These are phyloP conservation scores for Tricharina praecox DNA, from an alignment of 495 filamentous ascomycete genomes.

Conservation along the genomic window DNA sequence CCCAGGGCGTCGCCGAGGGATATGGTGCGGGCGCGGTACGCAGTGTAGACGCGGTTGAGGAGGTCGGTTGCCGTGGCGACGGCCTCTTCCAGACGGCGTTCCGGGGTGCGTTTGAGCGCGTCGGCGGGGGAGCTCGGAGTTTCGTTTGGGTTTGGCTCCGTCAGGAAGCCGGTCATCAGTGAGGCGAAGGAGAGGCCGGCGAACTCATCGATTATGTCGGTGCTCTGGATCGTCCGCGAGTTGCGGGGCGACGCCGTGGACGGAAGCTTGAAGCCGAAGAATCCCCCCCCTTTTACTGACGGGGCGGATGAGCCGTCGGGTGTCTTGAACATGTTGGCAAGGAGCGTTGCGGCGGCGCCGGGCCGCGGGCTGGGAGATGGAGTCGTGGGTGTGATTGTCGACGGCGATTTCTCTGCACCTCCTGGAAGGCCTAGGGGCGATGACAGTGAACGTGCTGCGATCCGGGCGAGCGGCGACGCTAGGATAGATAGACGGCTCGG, in stretches of 20 bases:
- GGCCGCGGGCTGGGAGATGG: slow-evolving; percentile 14
- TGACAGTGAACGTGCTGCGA: slow-evolving; percentile 7
- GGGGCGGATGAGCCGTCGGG: neutral
- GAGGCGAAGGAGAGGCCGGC: slow-evolving; percentile 19
- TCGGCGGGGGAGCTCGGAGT: slow-evolving; percentile 14
- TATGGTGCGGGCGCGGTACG: slow-evolving; percentile 20
- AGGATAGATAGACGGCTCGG: slow-evolving; percentile 7
- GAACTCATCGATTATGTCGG: slow-evolving; percentile 22
- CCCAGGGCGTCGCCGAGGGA: slow-evolving; percentile 13
- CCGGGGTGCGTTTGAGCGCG: slow-evolving; percentile 13
- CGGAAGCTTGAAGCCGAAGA: slow-evolving; percentile 1
- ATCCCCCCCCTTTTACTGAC: neutral
- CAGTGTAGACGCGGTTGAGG: slow-evolving; percentile 23
- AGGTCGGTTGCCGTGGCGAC: slow-evolving; percentile 21
- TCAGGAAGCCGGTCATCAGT: slow-evolving; percentile 12
- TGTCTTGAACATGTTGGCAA: slow-evolving; percentile 1
- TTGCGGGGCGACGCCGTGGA: slow-evolving; percentile 9
- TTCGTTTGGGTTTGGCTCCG: slow-evolving; percentile 11
- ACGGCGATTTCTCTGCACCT: too few species aligned
- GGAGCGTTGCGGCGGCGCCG: slow-evolving; percentile 4
- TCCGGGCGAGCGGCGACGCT: slow-evolving; percentile 7
- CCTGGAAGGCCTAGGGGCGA: too few species aligned
- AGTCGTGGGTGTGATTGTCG: slow-evolving; percentile 15
- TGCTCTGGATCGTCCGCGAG: slow-evolving; percentile 9
- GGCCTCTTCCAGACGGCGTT: slow-evolving; percentile 16